Evolutionary conservation across 2,329 filamentous ascomycete genomes (phyloP).

Genomic region (Diaporthe amygdali): DNA sequence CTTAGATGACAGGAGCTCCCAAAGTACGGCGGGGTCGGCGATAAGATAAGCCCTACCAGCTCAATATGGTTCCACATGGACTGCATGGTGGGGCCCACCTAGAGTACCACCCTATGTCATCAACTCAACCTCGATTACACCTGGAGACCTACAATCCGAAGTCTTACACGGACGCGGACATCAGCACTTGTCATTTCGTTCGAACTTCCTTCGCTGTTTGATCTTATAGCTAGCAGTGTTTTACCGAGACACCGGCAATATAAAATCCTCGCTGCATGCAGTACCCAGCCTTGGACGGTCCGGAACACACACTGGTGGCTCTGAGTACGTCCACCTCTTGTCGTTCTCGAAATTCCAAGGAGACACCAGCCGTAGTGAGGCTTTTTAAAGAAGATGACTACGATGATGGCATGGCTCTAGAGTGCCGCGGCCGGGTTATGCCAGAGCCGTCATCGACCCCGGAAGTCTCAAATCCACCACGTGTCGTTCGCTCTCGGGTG

Average conservation of each 20-base stretch:
- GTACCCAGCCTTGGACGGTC: too few species aligned
- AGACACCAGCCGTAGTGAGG: background rate
- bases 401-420: background rate
- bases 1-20: background rate
- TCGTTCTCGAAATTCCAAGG: too few species aligned
- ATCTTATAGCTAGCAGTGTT: too few species aligned
- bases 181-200: too few species aligned
- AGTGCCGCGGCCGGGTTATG: too few species aligned
- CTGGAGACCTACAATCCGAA: background rate
- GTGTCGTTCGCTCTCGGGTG: background rate
- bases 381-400: background rate
- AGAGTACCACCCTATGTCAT: background rate
- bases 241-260: too few species aligned
- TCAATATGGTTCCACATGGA: background rate
- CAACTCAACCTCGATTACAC: background rate
- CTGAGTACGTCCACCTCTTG: too few species aligned
- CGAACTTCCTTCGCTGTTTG: too few species aligned
- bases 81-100: background rate
- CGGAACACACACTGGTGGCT: too few species aligned
- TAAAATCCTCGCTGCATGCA: too few species aligned
- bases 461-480: background rate
- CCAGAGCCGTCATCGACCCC: background rate
- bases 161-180: too few species aligned
- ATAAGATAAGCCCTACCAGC: slow-evolving; percentile 21
- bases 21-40: slow-evolving; percentile 23